Base-by-base conservation (phyloP, 805 yeast species). In the Cyberlindnera euphorbiiphila region DNA sequence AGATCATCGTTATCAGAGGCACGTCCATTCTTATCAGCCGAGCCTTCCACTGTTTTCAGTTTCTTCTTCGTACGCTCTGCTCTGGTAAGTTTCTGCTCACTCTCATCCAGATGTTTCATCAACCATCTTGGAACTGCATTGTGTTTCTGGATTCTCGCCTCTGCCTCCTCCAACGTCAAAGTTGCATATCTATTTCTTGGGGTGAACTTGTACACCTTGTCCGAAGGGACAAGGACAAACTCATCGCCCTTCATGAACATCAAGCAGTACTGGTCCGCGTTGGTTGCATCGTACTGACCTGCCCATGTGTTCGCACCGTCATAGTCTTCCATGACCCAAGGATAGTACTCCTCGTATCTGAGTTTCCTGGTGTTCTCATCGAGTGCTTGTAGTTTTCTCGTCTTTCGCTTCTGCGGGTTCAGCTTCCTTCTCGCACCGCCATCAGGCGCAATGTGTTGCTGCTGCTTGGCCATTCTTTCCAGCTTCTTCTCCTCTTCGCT, bases 261-360 rank as follows among this genome's bases (percentile, higher is more conserved):
- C 32, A 91, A 65, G 9, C 86, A 95, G 46, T 85, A 86, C n/a
- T 85, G 70, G 48, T 87, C 96, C 14, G 88, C 76, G 37, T 76
- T 74, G 23, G 81, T 82, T 2, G 97, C 98, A 65, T 93, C 98
- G 63, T 86, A 93, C 50, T 81, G 84, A 25, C 98, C 96, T 14
- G 89, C 97, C 84, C 86, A 93, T 0, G 95, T 91, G 57, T 93
- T 91, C 43, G 76, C 73, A 31, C 95, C 96, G 54, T 88, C 96
- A 59, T 85, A 91, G 63, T 93, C 98, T 64, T 93, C 98, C 71
- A 93, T 67, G 13, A 93, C 95, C 98, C 98, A 93, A 0, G 98
- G 98, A 53, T 85, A 91, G 59, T 82, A 86, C 63, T 93, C 98
- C 64, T 93, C 98, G 57, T 91, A 93, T 56, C 98, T 72, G 45